These are phyloP conservation scores for Xylaria sp. DNA, from an alignment of 2,329 filamentous ascomycete species.

Conservation along the genomic window DNA sequence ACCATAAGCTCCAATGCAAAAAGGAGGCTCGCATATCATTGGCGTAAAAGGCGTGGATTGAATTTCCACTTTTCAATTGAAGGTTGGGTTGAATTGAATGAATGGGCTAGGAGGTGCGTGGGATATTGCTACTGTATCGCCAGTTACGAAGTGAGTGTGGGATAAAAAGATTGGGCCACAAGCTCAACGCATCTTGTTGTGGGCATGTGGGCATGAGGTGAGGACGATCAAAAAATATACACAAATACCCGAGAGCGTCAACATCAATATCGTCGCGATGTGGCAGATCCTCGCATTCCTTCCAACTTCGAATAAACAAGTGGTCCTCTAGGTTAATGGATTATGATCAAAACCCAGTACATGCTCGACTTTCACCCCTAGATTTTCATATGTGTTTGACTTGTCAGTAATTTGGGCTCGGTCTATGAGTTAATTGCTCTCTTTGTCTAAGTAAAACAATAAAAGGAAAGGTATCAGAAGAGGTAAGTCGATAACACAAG, in stretches of 20 bases:
- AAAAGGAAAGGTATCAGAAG: background rate
- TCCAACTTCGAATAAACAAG: background rate
- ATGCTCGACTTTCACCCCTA: background rate
- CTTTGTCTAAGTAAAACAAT: background rate
- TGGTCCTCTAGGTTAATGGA: no score
- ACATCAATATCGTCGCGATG: constrained; percentile 18
- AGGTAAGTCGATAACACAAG: background rate
- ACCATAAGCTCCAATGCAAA: constrained; percentile 29
- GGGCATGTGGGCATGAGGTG: constrained; percentile 21
- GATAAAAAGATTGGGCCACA: constrained; percentile 17
- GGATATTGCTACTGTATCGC: constrained; percentile 28
- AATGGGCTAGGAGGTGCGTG: constrained; percentile 22
- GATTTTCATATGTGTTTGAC: background rate
- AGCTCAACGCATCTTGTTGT: constrained; percentile 21
- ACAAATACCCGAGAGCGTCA: constrained; percentile 28
- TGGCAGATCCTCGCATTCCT: constrained; percentile 27
- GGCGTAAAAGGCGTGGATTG: constrained; percentile 39
- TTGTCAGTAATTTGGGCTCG: background rate
- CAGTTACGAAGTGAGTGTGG: constrained; percentile 12
- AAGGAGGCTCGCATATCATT: constrained; percentile 38
- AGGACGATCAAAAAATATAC: constrained; percentile 23
- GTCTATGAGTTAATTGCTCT: background rate
- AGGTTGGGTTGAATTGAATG: constrained; percentile 27
- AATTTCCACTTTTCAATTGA: constrained; percentile 32
- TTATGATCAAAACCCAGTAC: background rate